Evolutionary conservation across 371 early-diverging fungal genomes (phyloP), one percentile per base, ranked within the genome.

Genomic region (Coemansia sp.): DNA sequence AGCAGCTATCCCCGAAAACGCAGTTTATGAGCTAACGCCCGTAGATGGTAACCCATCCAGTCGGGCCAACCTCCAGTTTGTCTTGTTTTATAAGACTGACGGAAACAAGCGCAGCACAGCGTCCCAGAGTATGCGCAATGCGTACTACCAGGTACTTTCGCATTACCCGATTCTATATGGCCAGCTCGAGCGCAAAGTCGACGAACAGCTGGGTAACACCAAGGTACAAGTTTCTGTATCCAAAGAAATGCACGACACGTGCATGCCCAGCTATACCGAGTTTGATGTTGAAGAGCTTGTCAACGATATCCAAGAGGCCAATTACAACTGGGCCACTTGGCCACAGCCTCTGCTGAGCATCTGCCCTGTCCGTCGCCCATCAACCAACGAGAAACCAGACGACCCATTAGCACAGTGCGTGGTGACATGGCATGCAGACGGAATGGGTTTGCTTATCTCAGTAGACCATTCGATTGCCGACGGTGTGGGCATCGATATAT

Each of bases 161-260:
- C 63, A 62, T 20, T 74, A 74, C 51, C 71, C 75, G n/a, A 74
- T 74, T 5, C 25, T 74, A 0, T 66, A 62, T 26, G 75, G 75
- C 40, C 18, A 28, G 40, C 42, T 66, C 0, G 44, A 71, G 16
- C 56, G 58, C 21, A 37, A 18, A 16, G 33, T 7, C 20, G 64
- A 6, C 23, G 42, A 30, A 14, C 26, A 11, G 3, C 1, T 5
- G 11, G 47, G 18, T 6, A 12, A 14, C 3, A 37, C 20, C 12
- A 48, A 7, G 6, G 60, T 40, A 18, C 54, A 42, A 2, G 67
- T 67, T 33, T 30, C 16, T 18, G 21, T 53, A 11, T 26, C 44
- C 54, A 25, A 53, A 21, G 28, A 61, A 14, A 54, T 28, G 21
- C 18, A n/a, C 0, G 18, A 37, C 21, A 26, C 44, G 12, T 30